phyloP scores from a whole-genome alignment of 1,284 basidiomycete species.

The Pseudozyma sp. region DNA sequence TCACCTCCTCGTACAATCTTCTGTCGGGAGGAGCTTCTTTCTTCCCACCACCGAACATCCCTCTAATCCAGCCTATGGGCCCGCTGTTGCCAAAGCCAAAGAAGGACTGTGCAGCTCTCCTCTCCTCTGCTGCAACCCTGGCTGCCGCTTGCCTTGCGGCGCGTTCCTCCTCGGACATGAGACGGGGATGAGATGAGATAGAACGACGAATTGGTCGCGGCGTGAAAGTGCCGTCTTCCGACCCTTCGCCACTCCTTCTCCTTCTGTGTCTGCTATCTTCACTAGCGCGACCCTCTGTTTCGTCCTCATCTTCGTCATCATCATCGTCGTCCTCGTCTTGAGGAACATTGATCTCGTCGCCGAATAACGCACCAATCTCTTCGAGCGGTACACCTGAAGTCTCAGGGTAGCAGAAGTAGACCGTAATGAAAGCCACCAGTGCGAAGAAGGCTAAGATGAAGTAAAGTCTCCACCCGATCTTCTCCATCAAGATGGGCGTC shows the following conservation, averaged over 20 bases:
- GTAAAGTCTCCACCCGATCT: slow-evolving; percentile 91
- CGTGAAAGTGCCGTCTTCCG: slow-evolving; percentile 16
- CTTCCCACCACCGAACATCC: slow-evolving; percentile 36
- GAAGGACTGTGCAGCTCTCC: slow-evolving; percentile 75
- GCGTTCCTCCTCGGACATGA: slow-evolving; percentile 78
- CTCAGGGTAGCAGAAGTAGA: slow-evolving; percentile 76
- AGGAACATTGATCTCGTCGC: slow-evolving; percentile 65
- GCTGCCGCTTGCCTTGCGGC: slow-evolving; percentile 73
- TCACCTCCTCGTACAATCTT: slow-evolving; percentile 50
- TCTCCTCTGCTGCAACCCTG: slow-evolving; percentile 49
- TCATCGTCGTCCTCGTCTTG: slow-evolving; percentile 53
- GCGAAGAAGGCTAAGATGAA: slow-evolving; percentile 97
- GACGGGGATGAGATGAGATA: slow-evolving; percentile 71
- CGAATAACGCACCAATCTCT: slow-evolving; percentile 72
- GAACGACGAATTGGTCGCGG: slow-evolving; percentile 57
- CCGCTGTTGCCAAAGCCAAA: slow-evolving; percentile 27
- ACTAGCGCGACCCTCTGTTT: not conserved
- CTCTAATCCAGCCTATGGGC: slow-evolving; percentile 16
- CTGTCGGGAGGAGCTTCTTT: slow-evolving; percentile 26
- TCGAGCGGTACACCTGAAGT: slow-evolving; percentile 73
- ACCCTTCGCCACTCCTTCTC: slow-evolving; percentile 23
- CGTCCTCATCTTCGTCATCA: slow-evolving; percentile 39
- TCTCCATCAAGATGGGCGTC: slow-evolving; percentile 88
- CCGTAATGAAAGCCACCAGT: slow-evolving; percentile 80
- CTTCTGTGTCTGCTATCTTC: slow-evolving; percentile 26